A percentile compares a stretch with the other conserved stretches of the same genome.
These are phyloP conservation scores for Yamadazyma pseudoaaseri DNA, from an alignment of 1,139 yeast species.

Conservation along the genomic window DNA sequence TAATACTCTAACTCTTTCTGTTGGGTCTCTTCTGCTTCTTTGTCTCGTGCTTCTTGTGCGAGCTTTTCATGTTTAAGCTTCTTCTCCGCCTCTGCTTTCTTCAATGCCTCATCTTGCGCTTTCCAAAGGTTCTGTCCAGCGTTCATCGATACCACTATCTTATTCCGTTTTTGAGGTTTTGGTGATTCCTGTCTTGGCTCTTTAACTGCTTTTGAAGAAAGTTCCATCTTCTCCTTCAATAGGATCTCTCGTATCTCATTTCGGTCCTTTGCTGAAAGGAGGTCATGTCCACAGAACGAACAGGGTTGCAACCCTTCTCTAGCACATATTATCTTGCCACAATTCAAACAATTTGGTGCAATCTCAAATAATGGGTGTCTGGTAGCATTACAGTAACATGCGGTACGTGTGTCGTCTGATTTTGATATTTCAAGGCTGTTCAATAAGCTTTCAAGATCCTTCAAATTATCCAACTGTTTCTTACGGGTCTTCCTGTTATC, in stretches of 20 bases:
- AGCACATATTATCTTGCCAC: constrained; percentile 91
- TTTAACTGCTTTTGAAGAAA: constrained; percentile 10
- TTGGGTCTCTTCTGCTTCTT: constrained; percentile 34
- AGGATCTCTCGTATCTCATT: constrained; percentile 55
- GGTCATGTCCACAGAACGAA: constrained; percentile 70
- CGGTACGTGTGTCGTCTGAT: constrained; percentile 11
- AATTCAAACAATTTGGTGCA: constrained; percentile 90
- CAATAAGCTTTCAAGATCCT: constrained; percentile 53
- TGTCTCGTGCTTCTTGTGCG: constrained; percentile 18
- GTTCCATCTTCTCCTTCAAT: constrained; percentile 39
- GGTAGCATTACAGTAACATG: constrained; percentile 81
- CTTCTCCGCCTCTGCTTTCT: constrained; percentile 43
- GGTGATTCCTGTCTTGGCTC: constrained; percentile 1
- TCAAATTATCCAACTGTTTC: constrained; percentile 48
- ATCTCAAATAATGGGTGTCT: constrained; percentile 85
- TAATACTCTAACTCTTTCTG: constrained; percentile 35
- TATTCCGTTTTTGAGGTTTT: constrained; percentile 20
- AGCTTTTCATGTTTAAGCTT: constrained; percentile 24
- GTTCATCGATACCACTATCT: constrained; percentile 52
- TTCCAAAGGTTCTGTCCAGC: constrained; percentile 67
- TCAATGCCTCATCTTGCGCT: constrained; percentile 65
- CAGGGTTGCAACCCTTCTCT: constrained; percentile 93
- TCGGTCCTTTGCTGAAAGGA: constrained; percentile 61
- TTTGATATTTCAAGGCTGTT: constrained; percentile 32
- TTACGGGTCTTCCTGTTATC: constrained; percentile 32